These are phyloP conservation scores for Trypanosoma mega DNA, from an alignment of 208 protist species.

Conservation along the genomic window DNA sequence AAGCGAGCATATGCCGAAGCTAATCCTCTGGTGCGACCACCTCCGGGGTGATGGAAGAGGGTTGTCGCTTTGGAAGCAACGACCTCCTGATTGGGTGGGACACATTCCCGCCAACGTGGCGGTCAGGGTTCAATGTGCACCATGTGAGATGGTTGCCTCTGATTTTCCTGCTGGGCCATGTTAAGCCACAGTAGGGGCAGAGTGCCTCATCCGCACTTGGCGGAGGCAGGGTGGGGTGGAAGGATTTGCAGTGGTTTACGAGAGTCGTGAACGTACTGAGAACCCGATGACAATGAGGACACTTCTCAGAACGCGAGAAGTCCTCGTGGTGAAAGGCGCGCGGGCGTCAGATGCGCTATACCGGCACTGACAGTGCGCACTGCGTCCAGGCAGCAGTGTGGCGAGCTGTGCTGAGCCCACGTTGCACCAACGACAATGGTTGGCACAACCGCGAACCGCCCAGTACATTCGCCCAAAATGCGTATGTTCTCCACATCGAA, in stretches of 20 bases:
- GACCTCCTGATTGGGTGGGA: background rate
- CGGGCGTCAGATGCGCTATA: background rate
- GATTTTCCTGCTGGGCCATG: background rate
- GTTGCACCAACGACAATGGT: background rate
- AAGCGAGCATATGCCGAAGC: background rate
- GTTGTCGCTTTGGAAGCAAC: background rate
- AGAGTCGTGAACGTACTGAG: background rate
- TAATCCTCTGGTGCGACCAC: background rate
- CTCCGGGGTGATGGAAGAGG: background rate
- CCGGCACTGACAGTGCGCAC: background rate
- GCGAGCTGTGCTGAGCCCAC: background rate
- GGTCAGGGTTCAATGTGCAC: background rate
- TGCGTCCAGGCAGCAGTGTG: background rate
- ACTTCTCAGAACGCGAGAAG: background rate
- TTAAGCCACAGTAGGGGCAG: background rate
- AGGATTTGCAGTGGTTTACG: background rate
- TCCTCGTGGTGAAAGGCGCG: background rate
- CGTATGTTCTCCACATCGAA: background rate
- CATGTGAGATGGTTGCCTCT: background rate
- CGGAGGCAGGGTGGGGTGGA: background rate
- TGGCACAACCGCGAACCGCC: background rate
- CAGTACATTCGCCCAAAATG: background rate
- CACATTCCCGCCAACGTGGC: background rate
- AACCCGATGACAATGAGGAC: background rate
- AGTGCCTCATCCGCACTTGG: background rate